Conservation (phyloP, 2,329 filamentous ascomycete genomes). For the Claviceps spartinae region DNA sequence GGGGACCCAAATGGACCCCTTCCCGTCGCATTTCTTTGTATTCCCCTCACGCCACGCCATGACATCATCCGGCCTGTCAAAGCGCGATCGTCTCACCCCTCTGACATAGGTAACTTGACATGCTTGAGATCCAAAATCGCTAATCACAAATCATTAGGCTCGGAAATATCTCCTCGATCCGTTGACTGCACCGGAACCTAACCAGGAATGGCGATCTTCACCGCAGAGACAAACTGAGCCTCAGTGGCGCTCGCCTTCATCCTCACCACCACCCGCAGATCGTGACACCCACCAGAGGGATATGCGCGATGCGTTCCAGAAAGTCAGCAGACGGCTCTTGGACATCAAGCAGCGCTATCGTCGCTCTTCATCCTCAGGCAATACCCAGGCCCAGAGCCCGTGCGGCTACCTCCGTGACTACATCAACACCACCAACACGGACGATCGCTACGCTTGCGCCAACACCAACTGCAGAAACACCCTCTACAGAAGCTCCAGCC, state of each 20-base stretch:
- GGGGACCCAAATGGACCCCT: too few relatives aligned
- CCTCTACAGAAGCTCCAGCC: not conserved
- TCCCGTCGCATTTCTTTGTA: too few relatives aligned
- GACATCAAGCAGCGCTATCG: not conserved
- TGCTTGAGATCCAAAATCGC: not conserved
- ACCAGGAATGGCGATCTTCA: slow-evolving; percentile 40
- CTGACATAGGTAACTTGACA: too few relatives aligned
- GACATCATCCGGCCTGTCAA: too few relatives aligned
- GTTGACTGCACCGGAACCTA: slow-evolving; percentile 52
- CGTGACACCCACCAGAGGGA: not conserved
- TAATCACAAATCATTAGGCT: slow-evolving; percentile 31
- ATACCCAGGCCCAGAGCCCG: not conserved
- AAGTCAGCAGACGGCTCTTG: not conserved
- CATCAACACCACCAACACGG: too few relatives aligned
- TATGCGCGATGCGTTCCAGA: not conserved
- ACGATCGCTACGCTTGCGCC: not conserved
- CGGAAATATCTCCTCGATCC: slow-evolving; percentile 56
- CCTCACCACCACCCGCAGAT: not conserved
- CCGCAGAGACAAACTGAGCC: not conserved
- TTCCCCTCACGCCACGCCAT: too few relatives aligned
- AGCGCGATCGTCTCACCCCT: too few relatives aligned
- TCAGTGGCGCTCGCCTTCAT: not conserved
- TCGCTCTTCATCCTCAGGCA: not conserved
- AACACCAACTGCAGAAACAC: not conserved
- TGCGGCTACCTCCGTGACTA: too few relatives aligned